Base-by-base conservation (phyloP, 345 rosid species). In the Lepidium aucheri region DNA sequence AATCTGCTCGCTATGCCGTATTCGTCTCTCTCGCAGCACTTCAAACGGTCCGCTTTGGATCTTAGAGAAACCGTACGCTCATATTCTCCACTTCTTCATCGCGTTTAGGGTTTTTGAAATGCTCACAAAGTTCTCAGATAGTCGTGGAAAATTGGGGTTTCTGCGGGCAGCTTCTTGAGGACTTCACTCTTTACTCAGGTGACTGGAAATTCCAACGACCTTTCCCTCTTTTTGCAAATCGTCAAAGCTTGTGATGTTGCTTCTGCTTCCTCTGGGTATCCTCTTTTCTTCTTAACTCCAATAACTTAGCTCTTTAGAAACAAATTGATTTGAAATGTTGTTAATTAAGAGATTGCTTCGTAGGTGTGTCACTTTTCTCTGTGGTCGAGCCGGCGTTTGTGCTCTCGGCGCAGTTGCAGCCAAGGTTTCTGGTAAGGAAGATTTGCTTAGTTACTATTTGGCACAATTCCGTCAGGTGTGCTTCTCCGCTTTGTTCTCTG, bases 1-100 rank as follows among this genome's bases (percentile, higher is more conserved):
- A 78, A 81, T 65, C 91, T 87, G 51, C 90, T 90, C 38, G 77
- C 80, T 46, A 78, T 75, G 85, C 90, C 95, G 0, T 81, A 82
- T 80, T 53, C 81, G 18, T 49, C 78, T 59, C 82, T 90, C 67
- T 81, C 87, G 33, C 84, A 74, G 69, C 76, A 61, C 22, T 77
- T 90, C 69, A 81, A 85, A 67, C 83, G 86, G 39, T 71, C 88
- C 18, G 97, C 85, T 38, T 76, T 87, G 70, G 94, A 90, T 72
- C 86, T 90, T 53, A 85, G 85, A 79, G 90, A 85, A 77, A 80
- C 83, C 5, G 97, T 86, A 58, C 3, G 28, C 42, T 14, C 60
- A 9, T 32, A 1, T 12, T 34, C 9, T 32, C 35, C 1, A 12
- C 40, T 46, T 20, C 51, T 18, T 46, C 28, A 14, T 35, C 9